Evolutionary conservation across 306 rosid species (phyloP).

Genomic region (Inga leiocalycina): DNA sequence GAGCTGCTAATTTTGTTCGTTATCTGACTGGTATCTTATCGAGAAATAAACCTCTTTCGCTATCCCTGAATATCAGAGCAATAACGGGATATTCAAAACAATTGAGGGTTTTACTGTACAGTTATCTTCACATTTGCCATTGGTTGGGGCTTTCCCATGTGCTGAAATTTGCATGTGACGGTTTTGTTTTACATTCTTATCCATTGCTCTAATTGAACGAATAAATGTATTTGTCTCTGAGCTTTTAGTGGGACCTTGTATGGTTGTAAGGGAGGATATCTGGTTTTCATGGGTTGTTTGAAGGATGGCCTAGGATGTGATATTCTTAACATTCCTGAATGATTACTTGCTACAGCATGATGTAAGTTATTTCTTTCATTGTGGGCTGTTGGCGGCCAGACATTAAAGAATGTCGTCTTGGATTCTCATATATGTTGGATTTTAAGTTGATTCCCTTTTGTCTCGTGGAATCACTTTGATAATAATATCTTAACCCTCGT

Average conservation of each 20-base stretch:
- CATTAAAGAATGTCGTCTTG: background rate
- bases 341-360: background rate
- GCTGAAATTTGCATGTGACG: background rate
- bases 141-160: background rate
- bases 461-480: background rate
- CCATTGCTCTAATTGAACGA: background rate
- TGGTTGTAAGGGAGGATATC: background rate
- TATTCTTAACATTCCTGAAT: background rate
- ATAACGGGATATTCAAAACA: background rate
- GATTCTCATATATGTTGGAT: background rate
- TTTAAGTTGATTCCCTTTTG: background rate
- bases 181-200: background rate
- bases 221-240: background rate
- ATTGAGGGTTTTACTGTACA: background rate
- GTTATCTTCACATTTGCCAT: background rate
- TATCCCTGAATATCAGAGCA: background rate
- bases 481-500: background rate
- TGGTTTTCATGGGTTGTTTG: background rate
- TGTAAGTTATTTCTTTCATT: background rate
- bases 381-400: background rate
- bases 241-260: background rate
- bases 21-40: background rate
- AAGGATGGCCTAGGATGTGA: background rate
- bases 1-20: background rate
- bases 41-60: background rate